Conservation (phyloP, 129 eudicot species). For the Flaveria linearis region DNA sequence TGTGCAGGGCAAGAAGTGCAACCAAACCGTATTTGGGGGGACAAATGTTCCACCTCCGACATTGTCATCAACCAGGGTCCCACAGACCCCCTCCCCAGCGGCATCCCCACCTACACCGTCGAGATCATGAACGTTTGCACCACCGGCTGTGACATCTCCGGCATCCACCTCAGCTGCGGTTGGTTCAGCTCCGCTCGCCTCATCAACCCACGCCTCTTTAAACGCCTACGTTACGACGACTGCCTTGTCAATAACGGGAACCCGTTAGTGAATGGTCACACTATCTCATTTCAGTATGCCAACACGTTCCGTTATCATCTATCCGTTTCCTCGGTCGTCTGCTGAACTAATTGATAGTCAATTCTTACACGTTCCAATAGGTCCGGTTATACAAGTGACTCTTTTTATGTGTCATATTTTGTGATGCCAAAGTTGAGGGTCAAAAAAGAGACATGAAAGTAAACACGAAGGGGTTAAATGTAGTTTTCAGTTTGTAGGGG, state of each 20-base stretch:
- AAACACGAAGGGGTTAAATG: constrained; percentile 5
- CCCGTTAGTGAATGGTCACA: constrained; percentile 57
- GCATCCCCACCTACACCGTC: constrained; percentile 87
- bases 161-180: constrained; percentile 42
- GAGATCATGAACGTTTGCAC: constrained; percentile 60
- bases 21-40: constrained; percentile 75
- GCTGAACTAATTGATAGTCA: constrained; percentile 25
- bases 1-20: constrained; percentile 31
- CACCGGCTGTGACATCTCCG: constrained; percentile 44
- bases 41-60: constrained; percentile 75
- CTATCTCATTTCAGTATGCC: constrained; percentile 76
- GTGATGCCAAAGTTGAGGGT: not conserved
- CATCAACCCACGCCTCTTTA: constrained; percentile 36
- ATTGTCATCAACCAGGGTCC: constrained; percentile 74
- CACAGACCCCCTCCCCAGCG: constrained; percentile 68
- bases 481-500: constrained; percentile 1
- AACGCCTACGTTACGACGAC: constrained; percentile 51
- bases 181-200: constrained; percentile 44
- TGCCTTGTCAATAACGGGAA: constrained; percentile 82
- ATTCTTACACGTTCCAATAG: constrained; percentile 1
- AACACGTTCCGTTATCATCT: constrained; percentile 77
- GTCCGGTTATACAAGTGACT: not conserved
- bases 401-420: not conserved
- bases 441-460: not conserved
- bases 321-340: constrained; percentile 60